Base-by-base conservation (phyloP, 2,329 filamentous ascomycete species). In the Sarocladium strictum region DNA sequence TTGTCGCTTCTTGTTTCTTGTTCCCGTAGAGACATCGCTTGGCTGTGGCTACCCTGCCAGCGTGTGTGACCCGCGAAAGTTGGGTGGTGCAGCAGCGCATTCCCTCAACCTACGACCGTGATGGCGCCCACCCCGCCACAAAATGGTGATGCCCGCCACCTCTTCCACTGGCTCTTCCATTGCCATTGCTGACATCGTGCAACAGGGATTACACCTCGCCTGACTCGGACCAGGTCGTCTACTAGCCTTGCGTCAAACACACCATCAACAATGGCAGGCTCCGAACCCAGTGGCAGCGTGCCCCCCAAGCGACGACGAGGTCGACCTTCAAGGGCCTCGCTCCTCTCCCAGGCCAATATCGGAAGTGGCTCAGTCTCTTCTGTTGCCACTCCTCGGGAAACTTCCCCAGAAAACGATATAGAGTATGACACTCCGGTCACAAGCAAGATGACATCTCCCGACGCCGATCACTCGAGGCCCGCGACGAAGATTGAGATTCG, bases 391-490 rank as follows among this genome's bases (percentile, higher is more conserved):
- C 62, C 68, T 19, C 38, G 59, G 3, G 65, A 65, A 9, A 58
- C 53, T 3, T 64, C 65, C 11, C 66, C 69, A 1, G 58, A 58
- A 23, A 69, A 67, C 23, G 66, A 62, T 23, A 19, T 32, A 29
- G 67, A 62, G 9, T 64, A 64, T 43, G 70, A 67, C 6, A 72
- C 70, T 2, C 67, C 69, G 15, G 69, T 64, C 4, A 72, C 69
- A 1, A 72, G 69, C 60, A 67, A 67, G 49, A 53, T 70, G 5
- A 65, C 67, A 5, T 72, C 70, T 7, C 70, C 70, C 2, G 57
- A 61, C 32, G 62, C 62, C n/a, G 49, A 58, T 24, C 64, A 65
- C n/a, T 50, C 3, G 11, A 53, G 9, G 37, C 45, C 37, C 38
- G 40, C 26, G 40, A 58, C 51, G 15, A 35, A 29, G 35, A 54